Base-by-base conservation (phyloP, 257 asterid genomes). In the Ligustrum vulgare region DNA sequence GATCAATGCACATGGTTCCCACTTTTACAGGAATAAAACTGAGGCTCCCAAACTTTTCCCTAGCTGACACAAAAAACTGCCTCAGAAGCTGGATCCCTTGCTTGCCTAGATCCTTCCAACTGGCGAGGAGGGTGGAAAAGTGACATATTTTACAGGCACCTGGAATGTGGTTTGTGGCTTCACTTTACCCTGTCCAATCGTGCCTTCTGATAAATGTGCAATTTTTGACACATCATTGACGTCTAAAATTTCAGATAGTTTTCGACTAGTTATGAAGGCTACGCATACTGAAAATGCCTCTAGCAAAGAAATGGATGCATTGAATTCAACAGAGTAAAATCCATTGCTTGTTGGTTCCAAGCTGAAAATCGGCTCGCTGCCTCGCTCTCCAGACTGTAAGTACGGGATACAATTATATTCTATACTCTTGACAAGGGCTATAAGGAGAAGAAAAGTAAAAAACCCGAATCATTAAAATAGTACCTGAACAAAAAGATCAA, bases 201-300 rank as follows among this genome's bases (percentile, higher is more conserved):
- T 8, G 69, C 51, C 54, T 67, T 84, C 93, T 6, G 69, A 65
- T 63, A 74, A 60, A 34, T 45, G 20, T 22, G 75, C 84, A 58
- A 74, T 71, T 49, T 72, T 84, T 12, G 78, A 70, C 56, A 18
- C 78, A 70, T 65, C 71, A 56, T 80, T 71, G 43, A 37, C 7
- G 15, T 82, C 88, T 35, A 89, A 72, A 45, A 89, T 79, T 71
- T 81, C 87, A 32, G 87, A 84, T 69, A 85, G 82, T 66, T 84
- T 86, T 69, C 39, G 81, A 71, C 90, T 80, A 54, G 91, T 88
- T 51, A 95, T 22, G 71, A 85, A 73, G 0, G 99, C 90, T 32
- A 95, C 98, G 6, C 89, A 91, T 15, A 88, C 84, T 49, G 96
- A 87, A 82, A 95, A 95, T 34, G 97, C 98, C 85, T 92, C 91